A percentile compares a stretch with the other conserved stretches of the same genome.
These are phyloP conservation scores for Candida krabiensis DNA, from an alignment of 805 yeast species.

Conservation along the genomic window DNA sequence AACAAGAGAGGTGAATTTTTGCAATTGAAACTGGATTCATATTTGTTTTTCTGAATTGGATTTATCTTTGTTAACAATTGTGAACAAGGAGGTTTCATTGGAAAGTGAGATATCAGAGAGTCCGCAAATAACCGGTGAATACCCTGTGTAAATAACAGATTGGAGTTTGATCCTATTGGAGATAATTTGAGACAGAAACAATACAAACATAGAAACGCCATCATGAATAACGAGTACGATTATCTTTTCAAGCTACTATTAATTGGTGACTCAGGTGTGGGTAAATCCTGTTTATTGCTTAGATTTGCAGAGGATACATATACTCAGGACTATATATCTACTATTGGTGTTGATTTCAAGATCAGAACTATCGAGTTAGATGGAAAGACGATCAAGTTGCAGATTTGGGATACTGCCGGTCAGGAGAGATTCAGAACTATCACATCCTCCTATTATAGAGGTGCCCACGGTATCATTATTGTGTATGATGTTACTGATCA, in stretches of 20 bases:
- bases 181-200: too few species aligned
- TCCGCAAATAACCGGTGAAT: too few species aligned
- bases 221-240: constrained; percentile 94
- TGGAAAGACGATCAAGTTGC: constrained; percentile 95
- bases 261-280: constrained; percentile 98
- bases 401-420: constrained; percentile 99
- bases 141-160: too few species aligned
- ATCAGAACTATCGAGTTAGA: constrained; percentile 90
- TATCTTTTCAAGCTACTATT: constrained; percentile 90
- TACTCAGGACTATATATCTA: constrained; percentile 94
- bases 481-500: constrained; percentile 98
- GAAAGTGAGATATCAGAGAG: too few species aligned
- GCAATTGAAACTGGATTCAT: too few species aligned
- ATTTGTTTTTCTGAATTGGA: too few species aligned
- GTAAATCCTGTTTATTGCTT: constrained; percentile 90
- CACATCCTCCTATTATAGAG: constrained; percentile 96
- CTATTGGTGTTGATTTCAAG: constrained; percentile 95
- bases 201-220: constrained; percentile 3
- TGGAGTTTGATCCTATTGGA: too few species aligned
- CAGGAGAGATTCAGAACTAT: constrained; percentile 98
- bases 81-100: too few species aligned
- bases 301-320: constrained; percentile 97
- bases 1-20: too few species aligned
- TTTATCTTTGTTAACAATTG: too few species aligned
- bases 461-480: constrained; percentile 97